These are phyloP conservation scores for Wickerhamiella alocasiicola DNA, from an alignment of 805 yeast species.

Conservation along the genomic window DNA sequence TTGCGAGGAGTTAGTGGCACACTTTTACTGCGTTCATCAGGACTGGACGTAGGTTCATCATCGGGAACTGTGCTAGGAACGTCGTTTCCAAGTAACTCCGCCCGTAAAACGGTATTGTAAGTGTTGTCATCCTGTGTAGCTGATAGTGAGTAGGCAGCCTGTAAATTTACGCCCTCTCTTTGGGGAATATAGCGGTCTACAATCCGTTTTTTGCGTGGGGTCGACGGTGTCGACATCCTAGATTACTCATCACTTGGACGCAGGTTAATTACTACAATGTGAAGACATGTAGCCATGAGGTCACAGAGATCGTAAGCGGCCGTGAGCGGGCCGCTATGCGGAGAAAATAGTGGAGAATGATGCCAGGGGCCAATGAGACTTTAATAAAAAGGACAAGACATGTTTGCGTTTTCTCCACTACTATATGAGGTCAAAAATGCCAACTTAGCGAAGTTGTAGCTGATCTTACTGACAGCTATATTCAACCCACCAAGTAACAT, in stretches of 20 bases:
- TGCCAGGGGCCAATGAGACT: too few species aligned
- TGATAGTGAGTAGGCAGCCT: conserved; percentile 63
- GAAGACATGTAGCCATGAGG: too few species aligned
- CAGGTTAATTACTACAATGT: too few species aligned
- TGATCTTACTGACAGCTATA: too few species aligned
- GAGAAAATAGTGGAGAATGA: too few species aligned
- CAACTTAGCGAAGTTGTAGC: too few species aligned
- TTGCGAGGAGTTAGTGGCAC: conserved; percentile 19
- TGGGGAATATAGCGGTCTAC: conserved; percentile 76
- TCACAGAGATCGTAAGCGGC: too few species aligned
- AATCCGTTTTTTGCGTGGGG: conserved; percentile 18
- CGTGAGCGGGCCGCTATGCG: too few species aligned
- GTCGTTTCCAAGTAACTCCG: conserved; percentile 84
- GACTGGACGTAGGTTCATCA: conserved; percentile 7
- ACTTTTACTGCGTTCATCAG: conserved; percentile 14
- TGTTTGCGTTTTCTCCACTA: too few species aligned
- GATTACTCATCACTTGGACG: background rate
- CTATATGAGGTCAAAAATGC: too few species aligned
- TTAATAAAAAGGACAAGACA: too few species aligned
- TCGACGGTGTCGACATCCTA: conserved; percentile 16
- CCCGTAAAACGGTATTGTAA: conserved; percentile 71
- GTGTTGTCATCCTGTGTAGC: conserved; percentile 40
- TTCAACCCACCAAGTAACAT: too few species aligned
- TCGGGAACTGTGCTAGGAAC: conserved; percentile 33
- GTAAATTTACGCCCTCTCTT: conserved; percentile 73